Evolutionary conservation across 148 eudicot genomes (phyloP), one percentile per base, ranked within the genome.

Genomic region (Arctostaphylos glauca): DNA sequence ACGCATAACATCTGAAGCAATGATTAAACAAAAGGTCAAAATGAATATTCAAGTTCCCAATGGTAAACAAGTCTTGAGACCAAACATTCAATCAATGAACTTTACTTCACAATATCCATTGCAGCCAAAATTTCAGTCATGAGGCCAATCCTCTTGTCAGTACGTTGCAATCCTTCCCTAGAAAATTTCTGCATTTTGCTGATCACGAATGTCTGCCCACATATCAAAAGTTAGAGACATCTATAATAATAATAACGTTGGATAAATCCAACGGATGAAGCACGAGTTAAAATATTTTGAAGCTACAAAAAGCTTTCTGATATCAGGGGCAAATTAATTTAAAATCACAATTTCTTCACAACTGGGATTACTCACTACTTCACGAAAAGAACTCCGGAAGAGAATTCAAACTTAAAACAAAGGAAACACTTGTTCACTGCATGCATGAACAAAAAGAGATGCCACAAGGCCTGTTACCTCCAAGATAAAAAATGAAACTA

Each of bases 121-220:
- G 98, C 96, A 62, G 96, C 97, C 89, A 96, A 91, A 67, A 96
- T 88, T 87, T 96, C 98, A 92, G 92, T 96, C 98, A 96, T 94
- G 71, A 96, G 95, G 66, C 98, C 98, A 85, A 96, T 96, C 89
- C 98, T 92, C 89, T 93, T 96, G 88, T 94, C 97, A 0, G 97
- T 93, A 38, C 92, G 91, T 81, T 90, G 95, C 86, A 94, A 80
- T 64, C 98, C 98, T 84, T 94, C 94, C 88, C 86, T 90, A 4
- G 96, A 85, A 74, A 89, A 77, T 78, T 89, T 94, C 80, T 89
- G 94, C 98, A 93, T 93, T 81, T 81, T 94, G 92, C 96, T 91
- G 12, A 94, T 91, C 10, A 94, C 88, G 80, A 82, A 77, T 59
- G 98, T 92, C 98, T 94, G 89, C 56, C 78, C 59, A 70, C 83